phyloP scores from a whole-genome alignment of 2,329 filamentous ascomycete genomes.

The Colletotrichum gigasporum region DNA sequence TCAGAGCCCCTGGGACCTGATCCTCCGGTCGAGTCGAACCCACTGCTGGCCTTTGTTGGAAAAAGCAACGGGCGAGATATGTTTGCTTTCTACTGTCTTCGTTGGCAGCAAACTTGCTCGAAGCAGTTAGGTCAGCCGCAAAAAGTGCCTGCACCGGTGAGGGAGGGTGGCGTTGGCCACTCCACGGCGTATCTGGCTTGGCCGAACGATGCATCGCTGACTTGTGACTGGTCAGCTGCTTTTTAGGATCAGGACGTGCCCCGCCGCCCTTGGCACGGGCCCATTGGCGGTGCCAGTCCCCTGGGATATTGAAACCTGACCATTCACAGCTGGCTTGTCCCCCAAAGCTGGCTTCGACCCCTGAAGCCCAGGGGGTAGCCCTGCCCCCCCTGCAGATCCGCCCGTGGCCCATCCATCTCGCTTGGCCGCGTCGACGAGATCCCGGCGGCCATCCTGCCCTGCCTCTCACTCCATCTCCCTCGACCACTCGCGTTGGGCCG shows the following conservation, averaged over 20 bases:
- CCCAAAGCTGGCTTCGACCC: neutral
- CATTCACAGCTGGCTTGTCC: neutral
- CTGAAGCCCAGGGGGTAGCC: conserved; percentile 6
- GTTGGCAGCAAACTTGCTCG: conserved; percentile 19
- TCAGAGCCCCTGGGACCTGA: too few relatives aligned
- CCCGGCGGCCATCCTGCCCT: conserved; percentile 7
- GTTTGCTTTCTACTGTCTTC: conserved; percentile 20
- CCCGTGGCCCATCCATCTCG: neutral
- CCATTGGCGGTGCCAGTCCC: conserved; percentile 7
- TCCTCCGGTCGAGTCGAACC: too few relatives aligned
- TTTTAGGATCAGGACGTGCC: neutral
- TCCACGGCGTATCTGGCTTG: conserved; percentile 20
- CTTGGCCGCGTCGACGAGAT: conserved; percentile 6
- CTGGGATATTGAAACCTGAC: conserved; percentile 22
- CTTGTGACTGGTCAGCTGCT: conserved; percentile 7
- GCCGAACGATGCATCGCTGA: conserved; percentile 20
- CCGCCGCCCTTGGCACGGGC: conserved; percentile 9
- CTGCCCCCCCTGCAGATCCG: conserved; percentile 26
- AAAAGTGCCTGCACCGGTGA: neutral
- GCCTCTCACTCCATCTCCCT: conserved; percentile 27
- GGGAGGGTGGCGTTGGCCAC: conserved; percentile 18
- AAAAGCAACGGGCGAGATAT: conserved; percentile 21
- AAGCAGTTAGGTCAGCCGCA: conserved; percentile 22
- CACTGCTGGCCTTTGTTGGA: conserved; percentile 7
- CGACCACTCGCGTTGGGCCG: conserved; percentile 2